These are phyloP conservation scores for Crithidia sp. DNA, from an alignment of 208 protist species.

Conservation along the genomic window DNA sequence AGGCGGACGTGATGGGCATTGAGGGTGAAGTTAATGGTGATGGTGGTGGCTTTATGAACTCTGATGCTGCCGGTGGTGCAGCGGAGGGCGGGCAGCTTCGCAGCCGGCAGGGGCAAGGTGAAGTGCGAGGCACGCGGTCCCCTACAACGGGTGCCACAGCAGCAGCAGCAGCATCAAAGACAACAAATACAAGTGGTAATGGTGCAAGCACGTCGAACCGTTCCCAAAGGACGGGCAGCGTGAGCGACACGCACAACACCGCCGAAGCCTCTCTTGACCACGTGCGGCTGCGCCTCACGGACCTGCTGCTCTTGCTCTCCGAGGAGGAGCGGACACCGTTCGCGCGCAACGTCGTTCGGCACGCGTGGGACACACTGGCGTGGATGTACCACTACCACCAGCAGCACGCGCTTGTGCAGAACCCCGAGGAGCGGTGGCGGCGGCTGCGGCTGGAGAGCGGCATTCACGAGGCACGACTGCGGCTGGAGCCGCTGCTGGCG, in stretches of 20 bases:
- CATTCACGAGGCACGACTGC: conserved; percentile 24
- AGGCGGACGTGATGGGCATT: too few relatives aligned
- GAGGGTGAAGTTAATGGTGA: too few relatives aligned
- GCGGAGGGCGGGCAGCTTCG: too few relatives aligned
- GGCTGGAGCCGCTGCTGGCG: conserved; percentile 16
- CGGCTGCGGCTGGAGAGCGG: conserved; percentile 18
- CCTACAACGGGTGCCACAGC: too few relatives aligned
- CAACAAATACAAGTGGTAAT: too few relatives aligned
- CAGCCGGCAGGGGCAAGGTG: too few relatives aligned
- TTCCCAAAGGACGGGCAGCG: neutral
- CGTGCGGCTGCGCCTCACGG: conserved; percentile 21
- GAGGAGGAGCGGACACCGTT: conserved; percentile 30
- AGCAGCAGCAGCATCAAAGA: neutral
- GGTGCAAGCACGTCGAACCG: neutral
- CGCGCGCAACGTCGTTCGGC: conserved; percentile 26
- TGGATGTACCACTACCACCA: conserved; percentile 57
- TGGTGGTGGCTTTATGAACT: too few relatives aligned
- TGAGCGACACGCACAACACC: neutral
- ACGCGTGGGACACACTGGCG: conserved; percentile 42
- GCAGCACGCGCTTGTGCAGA: conserved; percentile 14
- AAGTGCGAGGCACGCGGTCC: too few relatives aligned
- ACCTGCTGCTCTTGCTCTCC: conserved; percentile 28
- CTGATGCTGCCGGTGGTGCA: too few relatives aligned
- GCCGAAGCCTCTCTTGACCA: neutral
- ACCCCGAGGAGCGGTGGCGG: conserved; percentile 9